Base-by-base conservation (phyloP, 202 grass and related monocot species). In the Panicum hallii region DNA sequence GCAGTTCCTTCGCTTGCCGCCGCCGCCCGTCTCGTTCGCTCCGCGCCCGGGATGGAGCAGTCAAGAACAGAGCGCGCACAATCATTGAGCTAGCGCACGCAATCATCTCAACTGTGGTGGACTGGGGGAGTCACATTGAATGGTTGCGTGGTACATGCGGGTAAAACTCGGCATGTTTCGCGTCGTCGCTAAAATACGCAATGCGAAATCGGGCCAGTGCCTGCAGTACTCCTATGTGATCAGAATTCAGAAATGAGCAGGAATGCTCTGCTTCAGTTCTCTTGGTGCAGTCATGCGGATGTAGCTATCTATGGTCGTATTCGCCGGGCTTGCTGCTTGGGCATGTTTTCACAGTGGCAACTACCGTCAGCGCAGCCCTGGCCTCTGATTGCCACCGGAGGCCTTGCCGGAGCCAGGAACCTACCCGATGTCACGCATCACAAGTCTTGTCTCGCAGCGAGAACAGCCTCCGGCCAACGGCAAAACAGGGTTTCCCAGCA, bases 401-500 rank as follows among this genome's bases (percentile, higher is more conserved):
- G 13, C 22, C 20, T 16, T 19, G 46, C 17, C 30, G 78, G 63
- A 6, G 63, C 11, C 26, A 26, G 34, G 34, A 80, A 16, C 4
- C 34, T 55, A 10, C 15, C 32, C 30, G 32, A 15, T 11, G 52
- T 46, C 79, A 57, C 5, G 50, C 50, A 60, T 71, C 67, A 60
- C 4, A 71, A 58, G 52, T 71, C 66, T 34, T 28, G 78, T 42
- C 66, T 46, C 79, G 38, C 79, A 28, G 38, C 38, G 36, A 23
- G 48, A 45, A 43, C 48, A 44, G 48, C 20, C 36, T 17, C 64
- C 6, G 5, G 23, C 63, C 11, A 16, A n/a, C 63, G 15, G 20
- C 2, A 5, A 43, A 72, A 48, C 11, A 30, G 40, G 43, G 19
- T 2, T 43, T 12, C 14, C n/a, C 26, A 26, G 26, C 26, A 26